Evolutionary conservation across 2,329 filamentous ascomycete species (phyloP).

Genomic region (Cercospora sesami): DNA sequence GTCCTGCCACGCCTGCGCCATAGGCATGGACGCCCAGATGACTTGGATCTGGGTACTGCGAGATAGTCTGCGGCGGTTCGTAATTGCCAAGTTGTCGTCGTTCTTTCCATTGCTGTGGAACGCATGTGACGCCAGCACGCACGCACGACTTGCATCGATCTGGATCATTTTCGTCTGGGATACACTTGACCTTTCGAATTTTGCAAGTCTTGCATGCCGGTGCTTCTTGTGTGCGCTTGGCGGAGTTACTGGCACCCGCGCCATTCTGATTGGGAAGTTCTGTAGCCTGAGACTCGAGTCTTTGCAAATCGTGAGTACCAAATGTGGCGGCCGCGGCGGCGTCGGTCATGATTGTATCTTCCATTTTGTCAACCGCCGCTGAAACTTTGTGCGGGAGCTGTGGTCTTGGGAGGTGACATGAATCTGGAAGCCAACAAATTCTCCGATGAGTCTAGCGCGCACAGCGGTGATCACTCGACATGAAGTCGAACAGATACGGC

Average conservation of each 20-base stretch:
- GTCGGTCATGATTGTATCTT: slow-evolving; percentile 9
- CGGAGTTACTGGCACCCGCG: neutral
- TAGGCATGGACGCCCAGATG: slow-evolving; percentile 9
- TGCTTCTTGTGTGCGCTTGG: slow-evolving; percentile 1
- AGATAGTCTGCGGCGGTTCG: slow-evolving; percentile 1
- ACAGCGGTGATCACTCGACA: neutral
- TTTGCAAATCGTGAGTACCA: slow-evolving; percentile 4
- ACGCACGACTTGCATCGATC: slow-evolving; percentile 8
- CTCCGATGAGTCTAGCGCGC: neutral
- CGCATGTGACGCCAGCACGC: slow-evolving; percentile 3
- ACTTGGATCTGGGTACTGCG: slow-evolving; percentile 16
- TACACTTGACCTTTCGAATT: slow-evolving; percentile 10
- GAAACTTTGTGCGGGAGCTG: neutral
- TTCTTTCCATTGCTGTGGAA: slow-evolving; percentile 2
- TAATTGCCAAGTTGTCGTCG: slow-evolving; percentile 7
- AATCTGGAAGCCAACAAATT: neutral
- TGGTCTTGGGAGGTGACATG: slow-evolving; percentile 1
- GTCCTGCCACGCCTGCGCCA: neutral
- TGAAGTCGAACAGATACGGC: too few relatives aligned
- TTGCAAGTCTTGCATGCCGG: slow-evolving; percentile 11
- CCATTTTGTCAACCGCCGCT: slow-evolving; percentile 17
- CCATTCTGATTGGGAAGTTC: neutral
- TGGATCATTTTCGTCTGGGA: slow-evolving; percentile 5
- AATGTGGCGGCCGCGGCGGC: neutral
- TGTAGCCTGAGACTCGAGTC: neutral